A percentile compares a stretch with the other conserved stretches of the same genome.
Conservation (phyloP, 2,329 filamentous ascomycete species). For the Parasarocladium wereldwijsianum region DNA sequence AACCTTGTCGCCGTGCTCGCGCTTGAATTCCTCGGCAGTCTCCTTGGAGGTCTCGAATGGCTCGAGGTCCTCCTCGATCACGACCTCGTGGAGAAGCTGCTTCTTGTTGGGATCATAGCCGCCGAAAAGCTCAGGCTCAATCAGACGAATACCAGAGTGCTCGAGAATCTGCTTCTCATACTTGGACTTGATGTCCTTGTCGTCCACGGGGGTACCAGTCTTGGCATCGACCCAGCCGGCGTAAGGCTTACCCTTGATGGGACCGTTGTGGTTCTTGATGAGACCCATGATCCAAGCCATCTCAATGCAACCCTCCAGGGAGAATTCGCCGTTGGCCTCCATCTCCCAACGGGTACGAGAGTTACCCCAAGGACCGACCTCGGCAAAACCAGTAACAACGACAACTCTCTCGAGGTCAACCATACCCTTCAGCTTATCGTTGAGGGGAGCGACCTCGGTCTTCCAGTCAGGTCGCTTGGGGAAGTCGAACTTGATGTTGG, state of each 20-base stretch:
- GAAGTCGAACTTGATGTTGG: conserved; percentile 97
- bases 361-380: conserved; percentile 97
- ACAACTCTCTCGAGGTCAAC: conserved; percentile 97
- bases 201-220: conserved; percentile 86
- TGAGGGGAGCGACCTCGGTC: conserved; percentile 75
- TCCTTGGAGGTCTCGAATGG: conserved; percentile 97
- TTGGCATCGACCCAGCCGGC: conserved; percentile 95
- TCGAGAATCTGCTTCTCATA: conserved; percentile 96
- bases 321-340: conserved; percentile 94
- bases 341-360: conserved; percentile 98
- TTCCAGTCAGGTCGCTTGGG: conserved; percentile 85
- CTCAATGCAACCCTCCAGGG: conserved; percentile 91
- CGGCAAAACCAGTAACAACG: conserved; percentile 90
- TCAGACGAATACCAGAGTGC: conserved; percentile 91
- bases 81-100: conserved; percentile 92
- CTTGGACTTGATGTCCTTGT: conserved; percentile 94
- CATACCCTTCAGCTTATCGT: conserved; percentile 86
- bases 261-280: conserved; percentile 96
- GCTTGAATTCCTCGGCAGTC: conserved; percentile 92
- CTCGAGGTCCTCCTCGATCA: conserved; percentile 92
- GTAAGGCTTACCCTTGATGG: conserved; percentile 90
- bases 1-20: conserved; percentile 92
- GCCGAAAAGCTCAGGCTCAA: conserved; percentile 91
- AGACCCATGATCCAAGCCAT: conserved; percentile 99
- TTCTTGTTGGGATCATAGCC: conserved; percentile 98